phyloP scores from a whole-genome alignment of 1,139 yeast genomes.

The Zygosaccharomyces pseudobailii region DNA sequence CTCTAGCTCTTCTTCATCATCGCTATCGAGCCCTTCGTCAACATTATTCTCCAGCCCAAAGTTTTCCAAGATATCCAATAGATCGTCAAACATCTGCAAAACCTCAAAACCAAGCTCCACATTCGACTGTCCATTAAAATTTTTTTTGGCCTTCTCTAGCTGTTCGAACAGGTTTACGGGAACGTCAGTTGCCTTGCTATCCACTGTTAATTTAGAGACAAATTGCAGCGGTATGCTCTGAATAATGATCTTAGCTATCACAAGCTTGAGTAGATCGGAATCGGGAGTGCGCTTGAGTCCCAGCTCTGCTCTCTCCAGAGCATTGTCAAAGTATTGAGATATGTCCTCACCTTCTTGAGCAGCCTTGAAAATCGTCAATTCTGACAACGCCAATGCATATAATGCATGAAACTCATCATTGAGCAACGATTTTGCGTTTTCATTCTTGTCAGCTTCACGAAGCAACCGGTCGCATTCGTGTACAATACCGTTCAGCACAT shows the following conservation, averaged over 20 bases:
- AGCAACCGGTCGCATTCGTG: slow-evolving; percentile 87
- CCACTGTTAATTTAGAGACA: slow-evolving; percentile 45
- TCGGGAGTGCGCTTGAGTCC: slow-evolving; percentile 53
- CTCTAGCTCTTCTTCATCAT: slow-evolving; percentile 39
- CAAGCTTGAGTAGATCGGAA: slow-evolving; percentile 45
- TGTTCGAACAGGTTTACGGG: slow-evolving; percentile 36
- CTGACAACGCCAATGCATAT: slow-evolving; percentile 69
- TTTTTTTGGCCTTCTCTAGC: slow-evolving; percentile 22
- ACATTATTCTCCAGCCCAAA: slow-evolving; percentile 50
- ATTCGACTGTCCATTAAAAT: slow-evolving; percentile 17
- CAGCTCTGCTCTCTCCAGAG: slow-evolving; percentile 60
- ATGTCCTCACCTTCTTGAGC: slow-evolving; percentile 37
- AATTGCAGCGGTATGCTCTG: slow-evolving; percentile 55
- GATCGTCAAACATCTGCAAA: slow-evolving; percentile 55
- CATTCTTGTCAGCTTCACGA: slow-evolving; percentile 41
- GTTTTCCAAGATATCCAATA: slow-evolving; percentile 59
- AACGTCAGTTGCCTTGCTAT: slow-evolving; percentile 35
- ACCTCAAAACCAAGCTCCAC: slow-evolving; percentile 41
- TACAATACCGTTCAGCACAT: slow-evolving; percentile 74
- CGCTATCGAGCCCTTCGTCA: slow-evolving; percentile 50
- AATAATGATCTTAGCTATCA: slow-evolving; percentile 52
- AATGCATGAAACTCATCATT: slow-evolving; percentile 65
- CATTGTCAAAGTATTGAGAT: slow-evolving; percentile 58
- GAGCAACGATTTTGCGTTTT: slow-evolving; percentile 30
- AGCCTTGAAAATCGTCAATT: slow-evolving; percentile 55